Conservation (phyloP, 2,329 filamentous ascomycete species). For the Aquanectria penicillioides region DNA sequence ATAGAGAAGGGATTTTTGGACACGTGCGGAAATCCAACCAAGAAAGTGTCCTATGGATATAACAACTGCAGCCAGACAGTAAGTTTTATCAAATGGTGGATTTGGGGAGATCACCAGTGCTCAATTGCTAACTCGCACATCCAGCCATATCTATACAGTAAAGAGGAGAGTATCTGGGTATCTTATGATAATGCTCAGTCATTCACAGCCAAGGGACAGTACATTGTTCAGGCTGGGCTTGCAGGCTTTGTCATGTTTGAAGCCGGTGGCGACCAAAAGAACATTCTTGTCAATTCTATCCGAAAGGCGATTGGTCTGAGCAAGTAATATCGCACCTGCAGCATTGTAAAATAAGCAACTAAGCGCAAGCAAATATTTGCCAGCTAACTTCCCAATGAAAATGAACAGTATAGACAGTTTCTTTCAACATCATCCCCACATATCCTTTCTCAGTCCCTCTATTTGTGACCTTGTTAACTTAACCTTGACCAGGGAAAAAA, state of each 20-base stretch:
- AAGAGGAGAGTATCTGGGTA: constrained; percentile 29
- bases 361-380: no score
- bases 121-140: background rate
- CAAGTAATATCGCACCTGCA: background rate
- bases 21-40: constrained; percentile 22
- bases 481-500: no score
- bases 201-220: constrained; percentile 30
- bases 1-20: constrained; percentile 33
- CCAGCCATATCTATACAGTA: constrained; percentile 29
- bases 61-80: constrained; percentile 35
- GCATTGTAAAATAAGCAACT: no score
- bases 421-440: no score
- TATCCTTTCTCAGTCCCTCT: no score
- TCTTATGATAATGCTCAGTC: constrained; percentile 32
- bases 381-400: no score
- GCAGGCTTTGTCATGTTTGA: constrained; percentile 32
- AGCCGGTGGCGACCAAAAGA: constrained; percentile 35
- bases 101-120: background rate
- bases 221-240: constrained; percentile 21
- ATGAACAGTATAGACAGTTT: no score
- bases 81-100: background rate
- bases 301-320: constrained; percentile 24
- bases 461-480: no score
- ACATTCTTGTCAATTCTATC: constrained; percentile 33
- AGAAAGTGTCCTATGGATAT: constrained; percentile 24